phyloP scores from a whole-genome alignment of 306 rosid genomes.

The Citrullus colocynthis region DNA sequence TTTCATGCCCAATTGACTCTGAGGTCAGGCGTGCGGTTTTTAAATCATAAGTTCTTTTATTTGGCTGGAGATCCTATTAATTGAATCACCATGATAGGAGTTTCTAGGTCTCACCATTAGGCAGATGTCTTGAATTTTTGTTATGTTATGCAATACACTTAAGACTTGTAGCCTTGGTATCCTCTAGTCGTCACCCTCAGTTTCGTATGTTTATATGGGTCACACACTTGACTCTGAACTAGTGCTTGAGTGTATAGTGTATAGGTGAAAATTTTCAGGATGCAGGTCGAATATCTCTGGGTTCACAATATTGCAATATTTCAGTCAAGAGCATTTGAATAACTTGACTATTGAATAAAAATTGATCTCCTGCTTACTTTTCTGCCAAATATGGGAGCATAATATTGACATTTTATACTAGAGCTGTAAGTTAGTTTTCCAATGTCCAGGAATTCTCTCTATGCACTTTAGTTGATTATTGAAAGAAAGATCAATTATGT shows the following conservation, averaged over 20 bases:
- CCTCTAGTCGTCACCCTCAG: neutral
- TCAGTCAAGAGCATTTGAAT: neutral
- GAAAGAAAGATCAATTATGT: neutral
- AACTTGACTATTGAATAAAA: neutral
- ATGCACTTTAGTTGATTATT: neutral
- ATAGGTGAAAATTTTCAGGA: neutral
- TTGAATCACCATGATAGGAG: neutral
- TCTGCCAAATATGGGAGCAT: neutral
- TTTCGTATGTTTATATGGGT: neutral
- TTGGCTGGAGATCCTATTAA: neutral
- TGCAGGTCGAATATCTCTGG: neutral
- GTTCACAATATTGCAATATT: neutral
- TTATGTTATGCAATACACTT: neutral
- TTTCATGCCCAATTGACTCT: slow-evolving; percentile 16
- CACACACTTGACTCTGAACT: neutral
- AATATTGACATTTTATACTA: neutral
- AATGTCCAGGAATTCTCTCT: neutral
- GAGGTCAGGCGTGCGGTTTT: slow-evolving; percentile 46
- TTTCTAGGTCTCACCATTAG: neutral
- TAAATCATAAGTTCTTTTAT: neutral
- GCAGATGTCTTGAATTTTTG: neutral
- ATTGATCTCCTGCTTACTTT: neutral
- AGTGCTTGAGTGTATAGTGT: neutral
- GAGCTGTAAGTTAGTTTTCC: neutral
- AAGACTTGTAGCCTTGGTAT: neutral